Evolutionary conservation across 371 early-diverging fungal genomes (phyloP).

Genomic region (Mucor lusitanicus): DNA sequence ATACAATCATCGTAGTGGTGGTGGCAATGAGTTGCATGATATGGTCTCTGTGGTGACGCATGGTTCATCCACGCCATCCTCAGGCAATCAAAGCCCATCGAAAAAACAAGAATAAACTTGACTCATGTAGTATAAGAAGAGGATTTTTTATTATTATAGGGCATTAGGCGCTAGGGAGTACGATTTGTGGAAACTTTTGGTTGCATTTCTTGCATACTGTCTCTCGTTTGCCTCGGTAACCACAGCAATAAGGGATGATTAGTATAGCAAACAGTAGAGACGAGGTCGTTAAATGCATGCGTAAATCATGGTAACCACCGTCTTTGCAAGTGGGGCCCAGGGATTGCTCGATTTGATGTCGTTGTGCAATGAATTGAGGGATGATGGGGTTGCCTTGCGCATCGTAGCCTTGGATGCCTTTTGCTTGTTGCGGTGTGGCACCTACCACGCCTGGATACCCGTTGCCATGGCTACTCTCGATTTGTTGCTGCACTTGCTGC

Average conservation of each 20-base stretch:
- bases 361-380: constrained; percentile 37
- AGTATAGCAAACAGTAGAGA: constrained; percentile 39
- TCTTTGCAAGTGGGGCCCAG: constrained; percentile 35
- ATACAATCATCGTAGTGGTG: neutral
- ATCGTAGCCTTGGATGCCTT: constrained; percentile 39
- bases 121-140: no score
- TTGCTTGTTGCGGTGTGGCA: constrained; percentile 28
- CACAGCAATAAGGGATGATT: constrained; percentile 47
- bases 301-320: constrained; percentile 42
- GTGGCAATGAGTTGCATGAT: neutral
- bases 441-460: constrained; percentile 42
- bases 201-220: constrained; percentile 38
- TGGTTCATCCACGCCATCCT: neutral
- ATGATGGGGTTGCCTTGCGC: constrained; percentile 39
- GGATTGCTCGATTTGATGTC: constrained; percentile 40
- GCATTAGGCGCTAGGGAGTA: constrained; percentile 26
- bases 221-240: constrained; percentile 40
- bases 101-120: constrained; percentile 5
- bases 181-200: constrained; percentile 41
- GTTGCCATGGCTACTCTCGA: neutral
- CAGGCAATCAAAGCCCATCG: constrained; percentile 3
- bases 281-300: constrained; percentile 43
- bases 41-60: neutral
- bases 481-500: constrained; percentile 10
- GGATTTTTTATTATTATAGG: neutral